phyloP scores from a whole-genome alignment of 805 yeast genomes.

The Komagataella ulmi region DNA sequence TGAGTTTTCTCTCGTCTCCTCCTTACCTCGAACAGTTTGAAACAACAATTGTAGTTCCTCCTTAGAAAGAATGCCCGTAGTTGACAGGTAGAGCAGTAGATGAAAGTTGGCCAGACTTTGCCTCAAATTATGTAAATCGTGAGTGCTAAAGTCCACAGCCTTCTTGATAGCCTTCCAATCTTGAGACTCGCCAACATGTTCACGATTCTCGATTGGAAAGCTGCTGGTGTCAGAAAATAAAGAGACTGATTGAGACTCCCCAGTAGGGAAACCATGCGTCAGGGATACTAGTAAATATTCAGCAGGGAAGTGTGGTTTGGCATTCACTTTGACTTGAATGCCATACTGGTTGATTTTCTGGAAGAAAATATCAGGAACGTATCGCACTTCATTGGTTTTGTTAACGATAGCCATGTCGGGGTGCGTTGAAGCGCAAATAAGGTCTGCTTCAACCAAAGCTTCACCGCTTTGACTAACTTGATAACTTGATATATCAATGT shows the following conservation, averaged over 20 bases:
- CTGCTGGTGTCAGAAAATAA: constrained; percentile 27
- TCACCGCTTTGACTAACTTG: constrained; percentile 86
- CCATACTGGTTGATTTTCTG: constrained; percentile 80
- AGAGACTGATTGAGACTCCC: constrained; percentile 24
- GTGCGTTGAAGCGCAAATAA: constrained; percentile 78
- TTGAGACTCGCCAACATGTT: constrained; percentile 60
- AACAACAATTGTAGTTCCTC: constrained; percentile 40
- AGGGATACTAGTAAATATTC: constrained; percentile 77
- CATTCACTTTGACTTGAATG: constrained; percentile 73
- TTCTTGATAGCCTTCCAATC: constrained; percentile 35
- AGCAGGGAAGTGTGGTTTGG: constrained; percentile 88
- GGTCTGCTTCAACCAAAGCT: constrained; percentile 74
- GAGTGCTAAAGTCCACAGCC: constrained; percentile 17
- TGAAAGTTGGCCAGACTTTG: constrained; percentile 57
- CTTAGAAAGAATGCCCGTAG: constrained; percentile 41
- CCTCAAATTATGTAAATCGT: constrained; percentile 22
- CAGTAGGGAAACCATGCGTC: constrained; percentile 85
- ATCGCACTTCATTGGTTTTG: constrained; percentile 56
- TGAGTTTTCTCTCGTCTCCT: constrained; percentile 19
- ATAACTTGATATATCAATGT: constrained; percentile 81
- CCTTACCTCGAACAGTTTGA: constrained; percentile 29
- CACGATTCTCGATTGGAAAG: constrained; percentile 76
- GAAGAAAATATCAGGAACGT: constrained; percentile 91
- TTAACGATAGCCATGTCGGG: constrained; percentile 80
- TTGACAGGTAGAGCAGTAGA: constrained; percentile 41